phyloP scores from a whole-genome alignment of 768 basidiomycete species.

The Royoungia palumana region DNA sequence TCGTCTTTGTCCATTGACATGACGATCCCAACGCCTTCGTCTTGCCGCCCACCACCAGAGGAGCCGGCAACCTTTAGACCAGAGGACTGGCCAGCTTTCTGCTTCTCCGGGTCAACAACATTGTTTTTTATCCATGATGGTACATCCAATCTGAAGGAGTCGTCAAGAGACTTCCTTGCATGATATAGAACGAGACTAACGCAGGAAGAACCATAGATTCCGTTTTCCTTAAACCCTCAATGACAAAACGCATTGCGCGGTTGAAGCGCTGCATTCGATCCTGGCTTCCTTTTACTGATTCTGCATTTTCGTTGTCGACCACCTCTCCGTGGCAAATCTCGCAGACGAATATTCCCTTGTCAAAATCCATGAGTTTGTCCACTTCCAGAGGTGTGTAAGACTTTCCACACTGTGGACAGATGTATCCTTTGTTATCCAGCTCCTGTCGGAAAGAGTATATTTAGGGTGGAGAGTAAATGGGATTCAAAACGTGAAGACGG shows the following conservation, averaged over 20 bases:
- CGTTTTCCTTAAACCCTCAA: slow-evolving; percentile 84
- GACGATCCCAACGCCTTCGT: slow-evolving; percentile 81
- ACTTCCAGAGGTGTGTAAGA: slow-evolving; percentile 85
- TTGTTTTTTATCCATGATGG: slow-evolving; percentile 77
- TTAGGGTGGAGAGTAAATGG: background rate
- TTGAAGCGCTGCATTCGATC: slow-evolving; percentile 97
- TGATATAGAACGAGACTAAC: slow-evolving; percentile 42
- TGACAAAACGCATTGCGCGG: slow-evolving; percentile 81
- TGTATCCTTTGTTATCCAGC: slow-evolving; percentile 95
- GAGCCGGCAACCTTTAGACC: slow-evolving; percentile 76
- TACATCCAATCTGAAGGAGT: slow-evolving; percentile 67
- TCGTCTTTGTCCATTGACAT: slow-evolving; percentile 89
- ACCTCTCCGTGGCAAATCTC: slow-evolving; percentile 87
- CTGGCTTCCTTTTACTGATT: slow-evolving; percentile 79
- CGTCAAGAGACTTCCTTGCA: background rate
- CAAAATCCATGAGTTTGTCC: slow-evolving; percentile 75
- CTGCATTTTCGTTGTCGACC: slow-evolving; percentile 87
- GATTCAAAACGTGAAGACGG: slow-evolving; percentile 22
- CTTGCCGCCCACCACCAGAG: slow-evolving; percentile 52
- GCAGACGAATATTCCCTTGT: slow-evolving; percentile 67
- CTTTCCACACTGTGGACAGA: slow-evolving; percentile 85
- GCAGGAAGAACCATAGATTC: slow-evolving; percentile 84
- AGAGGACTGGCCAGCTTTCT: slow-evolving; percentile 48
- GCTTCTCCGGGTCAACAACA: slow-evolving; percentile 59
- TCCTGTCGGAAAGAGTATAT: slow-evolving; percentile 50